Conservation (phyloP, 352 stramenopile genomes). For the Phytophthora sp. region DNA sequence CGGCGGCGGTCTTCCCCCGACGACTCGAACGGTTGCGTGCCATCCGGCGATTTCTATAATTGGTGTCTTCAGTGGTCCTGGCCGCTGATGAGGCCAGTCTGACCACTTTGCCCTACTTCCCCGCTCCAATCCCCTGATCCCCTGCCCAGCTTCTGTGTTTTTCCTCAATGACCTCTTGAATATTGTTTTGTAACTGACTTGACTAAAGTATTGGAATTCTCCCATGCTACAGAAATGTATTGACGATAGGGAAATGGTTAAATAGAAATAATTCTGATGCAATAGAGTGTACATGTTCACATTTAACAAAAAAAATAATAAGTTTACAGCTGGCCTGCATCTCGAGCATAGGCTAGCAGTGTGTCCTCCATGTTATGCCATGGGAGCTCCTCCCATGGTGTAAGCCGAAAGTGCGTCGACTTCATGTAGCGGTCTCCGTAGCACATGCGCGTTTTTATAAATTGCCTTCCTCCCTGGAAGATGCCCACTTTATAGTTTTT, state of each 20-base stretch:
- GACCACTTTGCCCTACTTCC: no score
- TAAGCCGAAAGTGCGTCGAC: conserved; percentile 33
- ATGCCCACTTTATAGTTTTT: conserved; percentile 31
- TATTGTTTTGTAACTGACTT: no score
- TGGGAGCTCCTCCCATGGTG: conserved; percentile 25
- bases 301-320: not conserved
- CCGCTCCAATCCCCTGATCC: no score
- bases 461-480: conserved; percentile 27
- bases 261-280: no score
- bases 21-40: not conserved
- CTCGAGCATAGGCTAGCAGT: conserved; percentile 30
- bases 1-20: not conserved
- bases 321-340: conserved; percentile 24
- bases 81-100: no score
- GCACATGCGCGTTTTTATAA: conserved; percentile 41
- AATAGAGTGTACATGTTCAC: not conserved
- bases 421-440: conserved; percentile 34
- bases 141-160: no score
- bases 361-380: conserved; percentile 36
- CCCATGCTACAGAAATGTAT: no score
- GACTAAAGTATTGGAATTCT: no score
- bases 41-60: not conserved
- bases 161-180: no score
- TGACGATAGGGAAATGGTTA: no score
- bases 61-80: no score